phyloP scores from a whole-genome alignment of 2,329 filamentous ascomycete species.

The Aspergillus persii region DNA sequence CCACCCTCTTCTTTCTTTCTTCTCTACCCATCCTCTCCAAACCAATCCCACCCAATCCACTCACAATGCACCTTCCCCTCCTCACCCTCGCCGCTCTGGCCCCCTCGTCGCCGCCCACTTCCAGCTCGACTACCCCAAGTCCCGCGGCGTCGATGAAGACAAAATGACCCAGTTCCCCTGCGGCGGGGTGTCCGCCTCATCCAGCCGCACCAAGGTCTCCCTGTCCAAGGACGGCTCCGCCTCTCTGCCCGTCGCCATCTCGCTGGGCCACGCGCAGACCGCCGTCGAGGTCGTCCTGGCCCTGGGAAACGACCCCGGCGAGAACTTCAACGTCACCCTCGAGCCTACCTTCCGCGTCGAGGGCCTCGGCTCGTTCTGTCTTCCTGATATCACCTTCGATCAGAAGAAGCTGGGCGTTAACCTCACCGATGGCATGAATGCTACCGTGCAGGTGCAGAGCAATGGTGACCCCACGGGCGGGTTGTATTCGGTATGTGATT shows the following conservation, averaged over 20 bases:
- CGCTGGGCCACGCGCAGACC: slow-evolving; percentile 52
- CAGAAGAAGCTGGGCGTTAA: slow-evolving; percentile 39
- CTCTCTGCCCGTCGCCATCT: slow-evolving; percentile 50
- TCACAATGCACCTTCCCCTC: slow-evolving; percentile 34
- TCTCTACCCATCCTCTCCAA: not conserved
- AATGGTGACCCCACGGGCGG: slow-evolving; percentile 58
- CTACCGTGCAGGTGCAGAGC: slow-evolving; percentile 68
- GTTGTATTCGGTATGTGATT: slow-evolving; percentile 61
- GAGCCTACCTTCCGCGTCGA: slow-evolving; percentile 60
- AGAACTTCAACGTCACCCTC: slow-evolving; percentile 68
- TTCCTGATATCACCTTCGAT: slow-evolving; percentile 53
- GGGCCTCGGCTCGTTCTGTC: slow-evolving; percentile 64
- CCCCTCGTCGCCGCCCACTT: slow-evolving; percentile 55
- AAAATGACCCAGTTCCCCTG: slow-evolving; percentile 50
- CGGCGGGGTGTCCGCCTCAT: slow-evolving; percentile 48
- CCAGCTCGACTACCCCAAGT: slow-evolving; percentile 51
- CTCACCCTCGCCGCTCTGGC: slow-evolving; percentile 41
- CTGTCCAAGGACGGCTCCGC: slow-evolving; percentile 40
- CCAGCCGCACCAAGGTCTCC: slow-evolving; percentile 49
- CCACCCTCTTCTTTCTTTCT: not conserved
- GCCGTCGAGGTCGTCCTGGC: slow-evolving; percentile 55
- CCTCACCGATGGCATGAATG: slow-evolving; percentile 60
- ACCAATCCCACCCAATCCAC: not conserved
- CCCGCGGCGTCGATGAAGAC: slow-evolving; percentile 51
- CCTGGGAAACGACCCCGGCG: slow-evolving; percentile 51